Evolutionary conservation across 2,329 filamentous ascomycete genomes (phyloP).

Genomic region (Claviceps sp.): DNA sequence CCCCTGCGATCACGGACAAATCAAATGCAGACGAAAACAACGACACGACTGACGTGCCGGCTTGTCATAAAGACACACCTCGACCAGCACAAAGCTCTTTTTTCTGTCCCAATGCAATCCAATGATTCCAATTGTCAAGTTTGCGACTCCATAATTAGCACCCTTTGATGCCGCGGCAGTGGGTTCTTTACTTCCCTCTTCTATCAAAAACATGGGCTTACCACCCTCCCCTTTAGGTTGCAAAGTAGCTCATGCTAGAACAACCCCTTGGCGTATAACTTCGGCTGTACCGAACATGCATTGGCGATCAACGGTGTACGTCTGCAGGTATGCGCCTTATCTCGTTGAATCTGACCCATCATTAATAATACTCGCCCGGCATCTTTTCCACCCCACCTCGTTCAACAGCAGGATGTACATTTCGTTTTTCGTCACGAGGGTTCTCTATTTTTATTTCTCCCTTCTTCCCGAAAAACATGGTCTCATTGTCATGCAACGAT

Average conservation of each 20-base stretch:
- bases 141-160: background rate
- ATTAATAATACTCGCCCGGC: background rate
- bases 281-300: slow-evolving; percentile 8
- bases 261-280: background rate
- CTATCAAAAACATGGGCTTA: background rate
- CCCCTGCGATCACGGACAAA: background rate
- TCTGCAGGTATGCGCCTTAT: slow-evolving; percentile 8
- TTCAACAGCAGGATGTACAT: background rate
- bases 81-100: background rate
- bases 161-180: background rate
- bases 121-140: background rate
- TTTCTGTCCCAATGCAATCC: background rate
- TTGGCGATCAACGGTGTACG: slow-evolving; percentile 13
- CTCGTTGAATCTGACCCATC: slow-evolving; percentile 4
- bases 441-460: background rate
- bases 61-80: background rate
- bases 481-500: background rate
- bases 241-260: slow-evolving; percentile 2
- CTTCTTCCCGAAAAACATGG: background rate
- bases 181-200: background rate
- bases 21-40: slow-evolving; percentile 1
- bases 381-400: background rate
- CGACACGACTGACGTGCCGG: background rate
- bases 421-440: background rate
- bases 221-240: slow-evolving; percentile 1